Conservation (phyloP, 768 basidiomycete species). For the Podaxis sp. region DNA sequence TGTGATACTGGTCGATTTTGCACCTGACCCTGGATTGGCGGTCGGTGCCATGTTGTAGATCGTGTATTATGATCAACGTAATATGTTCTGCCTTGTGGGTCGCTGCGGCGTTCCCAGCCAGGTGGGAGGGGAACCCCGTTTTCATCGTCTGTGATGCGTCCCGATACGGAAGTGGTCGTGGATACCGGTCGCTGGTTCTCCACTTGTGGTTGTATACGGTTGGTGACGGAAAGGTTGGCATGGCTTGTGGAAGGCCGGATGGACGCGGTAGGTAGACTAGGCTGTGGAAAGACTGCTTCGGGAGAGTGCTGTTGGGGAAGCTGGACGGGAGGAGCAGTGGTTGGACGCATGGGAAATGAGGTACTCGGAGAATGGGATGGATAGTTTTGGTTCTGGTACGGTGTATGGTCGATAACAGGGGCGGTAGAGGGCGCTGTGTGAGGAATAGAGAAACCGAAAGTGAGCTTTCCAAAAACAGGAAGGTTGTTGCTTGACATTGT, state of each 20-base stretch:
- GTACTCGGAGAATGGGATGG: conserved; percentile 11
- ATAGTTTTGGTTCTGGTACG: conserved; percentile 16
- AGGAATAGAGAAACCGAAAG: conserved; percentile 57
- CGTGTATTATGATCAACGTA: conserved; percentile 87
- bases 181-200: conserved; percentile 22
- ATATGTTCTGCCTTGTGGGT: conserved; percentile 71
- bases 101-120: conserved; percentile 84
- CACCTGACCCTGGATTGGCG: conserved; percentile 29
- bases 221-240: conserved; percentile 23
- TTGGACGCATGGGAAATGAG: conserved; percentile 10
- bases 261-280: conserved; percentile 16
- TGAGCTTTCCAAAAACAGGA: conserved; percentile 80
- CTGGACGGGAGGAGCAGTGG: conserved; percentile 2
- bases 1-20: conserved; percentile 29
- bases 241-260: conserved; percentile 28
- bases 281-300: conserved; percentile 9
- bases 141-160: conserved; percentile 51
- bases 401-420: conserved; percentile 10
- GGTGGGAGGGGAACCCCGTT: conserved; percentile 63
- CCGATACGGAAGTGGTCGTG: conserved; percentile 17
- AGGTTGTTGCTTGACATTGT: conserved; percentile 73
- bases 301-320: conserved; percentile 10
- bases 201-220: conserved; percentile 20
- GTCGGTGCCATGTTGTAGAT: conserved; percentile 79
- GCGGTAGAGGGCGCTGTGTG: conserved; percentile 24